Conservation (phyloP, 148 eudicot species). For the Fagopyrum tataricum region DNA sequence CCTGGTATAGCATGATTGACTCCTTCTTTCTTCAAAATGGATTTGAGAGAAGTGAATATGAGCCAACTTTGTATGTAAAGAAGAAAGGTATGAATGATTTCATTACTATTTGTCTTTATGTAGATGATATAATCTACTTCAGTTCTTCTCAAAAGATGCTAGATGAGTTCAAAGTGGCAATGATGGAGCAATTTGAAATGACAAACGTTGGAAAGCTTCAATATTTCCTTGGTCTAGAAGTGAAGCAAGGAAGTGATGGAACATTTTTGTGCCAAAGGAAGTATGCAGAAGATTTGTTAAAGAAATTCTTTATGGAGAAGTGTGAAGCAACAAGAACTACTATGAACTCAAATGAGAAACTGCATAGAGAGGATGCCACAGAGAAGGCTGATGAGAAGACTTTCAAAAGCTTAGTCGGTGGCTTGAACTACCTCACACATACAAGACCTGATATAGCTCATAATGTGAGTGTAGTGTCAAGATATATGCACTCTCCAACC, state of each 20-base stretch:
- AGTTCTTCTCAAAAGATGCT: neutral
- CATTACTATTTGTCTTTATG: conserved; percentile 19
- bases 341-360: conserved; percentile 8
- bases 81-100: conserved; percentile 5
- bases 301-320: neutral
- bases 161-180: neutral
- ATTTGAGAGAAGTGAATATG: too few species aligned
- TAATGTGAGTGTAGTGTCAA: too few species aligned
- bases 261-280: conserved; percentile 17
- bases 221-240: conserved; percentile 20
- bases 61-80: conserved; percentile 19
- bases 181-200: conserved; percentile 21
- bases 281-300: conserved; percentile 12
- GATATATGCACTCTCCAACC: too few species aligned
- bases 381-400: too few species aligned
- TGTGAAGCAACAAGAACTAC: conserved; percentile 17
- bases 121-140: conserved; percentile 13
- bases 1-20: too few species aligned
- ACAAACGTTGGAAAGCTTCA: conserved; percentile 14
- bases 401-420: too few species aligned
- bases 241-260: conserved; percentile 10
- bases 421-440: too few species aligned
- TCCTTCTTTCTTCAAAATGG: too few species aligned
- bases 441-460: too few species aligned
- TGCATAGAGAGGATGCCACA: too few species aligned